Conservation (phyloP, 805 yeast genomes). For the Ogataea trehaloabstinens region DNA sequence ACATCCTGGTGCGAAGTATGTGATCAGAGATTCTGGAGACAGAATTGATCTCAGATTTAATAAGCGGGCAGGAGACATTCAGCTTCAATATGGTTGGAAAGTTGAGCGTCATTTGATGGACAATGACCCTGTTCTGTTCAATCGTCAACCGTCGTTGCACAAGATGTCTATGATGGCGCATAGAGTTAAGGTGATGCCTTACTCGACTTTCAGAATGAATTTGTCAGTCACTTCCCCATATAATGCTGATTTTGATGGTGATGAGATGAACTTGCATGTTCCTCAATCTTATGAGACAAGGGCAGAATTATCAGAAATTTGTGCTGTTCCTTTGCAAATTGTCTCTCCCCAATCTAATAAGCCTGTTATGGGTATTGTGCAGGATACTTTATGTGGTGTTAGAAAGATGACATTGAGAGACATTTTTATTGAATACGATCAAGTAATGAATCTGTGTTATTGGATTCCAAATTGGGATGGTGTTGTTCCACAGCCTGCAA, state of each 20-base stretch:
- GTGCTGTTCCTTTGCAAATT: slow-evolving; percentile 97
- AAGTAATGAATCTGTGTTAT: slow-evolving; percentile 92
- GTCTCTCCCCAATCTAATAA: slow-evolving; percentile 98
- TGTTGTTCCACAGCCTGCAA: slow-evolving; percentile 92
- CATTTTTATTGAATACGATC: slow-evolving; percentile 82
- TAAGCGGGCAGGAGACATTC: slow-evolving; percentile 97
- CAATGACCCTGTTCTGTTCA: slow-evolving; percentile 94
- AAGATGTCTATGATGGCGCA: slow-evolving; percentile 99
- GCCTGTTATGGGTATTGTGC: slow-evolving; percentile 99
- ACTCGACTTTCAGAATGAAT: slow-evolving; percentile 94
- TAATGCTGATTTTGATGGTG: slow-evolving; percentile 99
- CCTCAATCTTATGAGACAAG: slow-evolving; percentile 98
- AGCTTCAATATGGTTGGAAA: slow-evolving; percentile 97
- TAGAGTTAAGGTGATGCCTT: slow-evolving; percentile 97
- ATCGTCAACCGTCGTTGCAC: slow-evolving; percentile 98
- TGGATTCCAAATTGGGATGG: slow-evolving; percentile 99
- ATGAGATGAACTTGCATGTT: slow-evolving; percentile 98
- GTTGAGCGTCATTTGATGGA: slow-evolving; percentile 98
- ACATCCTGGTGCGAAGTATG: slow-evolving; percentile 99
- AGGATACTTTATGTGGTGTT: slow-evolving; percentile 96
- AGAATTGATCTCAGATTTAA: slow-evolving; percentile 96
- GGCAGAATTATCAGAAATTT: slow-evolving; percentile 90
- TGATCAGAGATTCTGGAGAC: slow-evolving; percentile 97
- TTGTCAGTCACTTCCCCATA: slow-evolving; percentile 98
- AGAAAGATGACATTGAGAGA: slow-evolving; percentile 95